Evolutionary conservation across 1,284 basidiomycete species (phyloP).

Genomic region (Wallemia ichthyophaga): DNA sequence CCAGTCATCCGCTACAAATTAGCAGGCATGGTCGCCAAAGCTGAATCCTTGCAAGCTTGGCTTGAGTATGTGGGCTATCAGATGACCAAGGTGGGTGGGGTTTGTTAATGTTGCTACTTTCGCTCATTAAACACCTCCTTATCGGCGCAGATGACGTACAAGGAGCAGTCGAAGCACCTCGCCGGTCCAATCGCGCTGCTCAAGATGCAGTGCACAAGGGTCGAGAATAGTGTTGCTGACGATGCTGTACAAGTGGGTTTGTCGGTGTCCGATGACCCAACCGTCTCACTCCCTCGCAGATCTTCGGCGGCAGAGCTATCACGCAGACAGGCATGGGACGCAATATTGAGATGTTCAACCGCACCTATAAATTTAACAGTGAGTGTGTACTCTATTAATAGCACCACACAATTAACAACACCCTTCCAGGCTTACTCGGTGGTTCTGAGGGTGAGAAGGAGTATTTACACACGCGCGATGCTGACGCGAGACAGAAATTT

Average conservation of each 20-base stretch:
- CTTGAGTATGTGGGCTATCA: conserved; percentile 67
- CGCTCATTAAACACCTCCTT: background rate
- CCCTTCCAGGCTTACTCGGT: conserved; percentile 10
- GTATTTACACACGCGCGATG: background rate
- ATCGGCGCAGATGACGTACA: conserved; percentile 22
- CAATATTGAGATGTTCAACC: conserved; percentile 20
- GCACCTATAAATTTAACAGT: conserved; percentile 56
- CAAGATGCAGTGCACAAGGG: conserved; percentile 12
- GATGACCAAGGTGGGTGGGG: conserved; percentile 42
- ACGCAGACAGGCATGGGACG: conserved; percentile 25
- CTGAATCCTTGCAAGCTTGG: conserved; percentile 60
- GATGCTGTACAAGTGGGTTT: background rate
- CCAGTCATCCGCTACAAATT: conserved; percentile 59
- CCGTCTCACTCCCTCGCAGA: background rate
- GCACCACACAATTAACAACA: background rate
- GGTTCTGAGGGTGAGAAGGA: conserved; percentile 10
- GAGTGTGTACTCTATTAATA: background rate
- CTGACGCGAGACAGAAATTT: conserved; percentile 16
- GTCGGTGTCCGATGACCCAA: background rate
- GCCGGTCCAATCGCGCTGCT: conserved; percentile 16
- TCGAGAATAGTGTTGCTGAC: conserved; percentile 10
- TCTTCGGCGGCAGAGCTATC: background rate
- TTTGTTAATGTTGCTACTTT: background rate
- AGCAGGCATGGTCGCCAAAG: conserved; percentile 53
- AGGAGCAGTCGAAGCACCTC: conserved; percentile 28